Evolutionary conservation across 1,284 basidiomycete species (phyloP).

Genomic region (Phellopilus nigrolimitatus): DNA sequence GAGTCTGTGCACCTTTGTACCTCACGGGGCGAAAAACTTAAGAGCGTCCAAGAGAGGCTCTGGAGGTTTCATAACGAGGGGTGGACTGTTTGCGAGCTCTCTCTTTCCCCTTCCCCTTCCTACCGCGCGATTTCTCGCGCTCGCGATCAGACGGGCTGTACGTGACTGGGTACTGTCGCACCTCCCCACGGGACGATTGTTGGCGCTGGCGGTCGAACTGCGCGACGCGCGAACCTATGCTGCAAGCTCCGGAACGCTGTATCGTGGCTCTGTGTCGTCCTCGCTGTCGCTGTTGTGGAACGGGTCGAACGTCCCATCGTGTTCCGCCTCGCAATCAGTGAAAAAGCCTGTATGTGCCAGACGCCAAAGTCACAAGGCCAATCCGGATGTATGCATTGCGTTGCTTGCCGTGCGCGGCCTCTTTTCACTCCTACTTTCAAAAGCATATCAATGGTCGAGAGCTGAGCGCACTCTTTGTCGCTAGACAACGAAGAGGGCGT

Average conservation of each 20-base stretch:
- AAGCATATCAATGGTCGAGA: not conserved
- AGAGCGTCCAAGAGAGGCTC: no score
- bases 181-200: constrained; percentile 10
- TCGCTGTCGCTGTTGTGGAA: constrained; percentile 8
- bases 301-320: constrained; percentile 2
- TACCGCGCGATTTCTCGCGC: not conserved
- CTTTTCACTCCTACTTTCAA: not conserved
- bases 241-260: constrained; percentile 14
- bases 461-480: not conserved
- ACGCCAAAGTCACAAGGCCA: constrained; percentile 8
- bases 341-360: not conserved
- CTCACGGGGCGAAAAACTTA: no score
- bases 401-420: not conserved
- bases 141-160: not conserved
- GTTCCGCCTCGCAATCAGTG: not conserved
- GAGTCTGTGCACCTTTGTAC: no score
- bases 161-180: constrained; percentile 3
- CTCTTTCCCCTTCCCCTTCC: constrained; percentile 8
- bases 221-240: constrained; percentile 13
- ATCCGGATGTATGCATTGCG: constrained; percentile 5
- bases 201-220: constrained; percentile 16
- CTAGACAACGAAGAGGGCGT: not conserved
- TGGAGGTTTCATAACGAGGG: no score
- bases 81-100: not conserved
- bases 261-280: not conserved